A percentile compares a stretch with the other conserved stretches of the same genome.
phyloP scores from a whole-genome alignment of 2,329 filamentous ascomycete genomes.

The Monosporascus sp. region DNA sequence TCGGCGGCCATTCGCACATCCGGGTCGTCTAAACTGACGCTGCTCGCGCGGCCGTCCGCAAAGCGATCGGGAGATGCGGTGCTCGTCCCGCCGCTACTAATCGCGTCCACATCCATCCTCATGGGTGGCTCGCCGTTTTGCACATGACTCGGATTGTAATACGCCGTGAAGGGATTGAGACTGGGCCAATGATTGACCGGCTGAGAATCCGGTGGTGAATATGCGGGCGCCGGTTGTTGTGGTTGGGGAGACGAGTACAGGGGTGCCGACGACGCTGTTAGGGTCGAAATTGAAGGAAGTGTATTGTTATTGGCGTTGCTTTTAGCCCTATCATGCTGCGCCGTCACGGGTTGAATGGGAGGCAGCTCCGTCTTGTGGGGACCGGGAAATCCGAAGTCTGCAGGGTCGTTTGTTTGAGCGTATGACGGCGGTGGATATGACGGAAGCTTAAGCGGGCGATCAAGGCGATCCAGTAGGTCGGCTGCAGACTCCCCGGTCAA shows the following conservation, averaged over 20 bases:
- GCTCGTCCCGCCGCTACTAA: slow-evolving; percentile 35
- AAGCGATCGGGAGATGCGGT: slow-evolving; percentile 43
- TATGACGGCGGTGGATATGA: slow-evolving; percentile 34
- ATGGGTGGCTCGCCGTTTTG: slow-evolving; percentile 40
- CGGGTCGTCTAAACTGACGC: slow-evolving; percentile 59
- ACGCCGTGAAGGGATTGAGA: slow-evolving; percentile 44
- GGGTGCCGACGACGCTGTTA: slow-evolving; percentile 29
- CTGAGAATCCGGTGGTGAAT: slow-evolving; percentile 20
- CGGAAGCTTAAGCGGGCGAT: slow-evolving; percentile 28
- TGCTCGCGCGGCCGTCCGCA: slow-evolving; percentile 40
- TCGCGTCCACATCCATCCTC: slow-evolving; percentile 44
- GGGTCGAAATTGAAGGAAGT: slow-evolving; percentile 38
- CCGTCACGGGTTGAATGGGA: slow-evolving; percentile 33
- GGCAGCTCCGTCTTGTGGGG: slow-evolving; percentile 35
- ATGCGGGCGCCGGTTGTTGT: slow-evolving; percentile 17
- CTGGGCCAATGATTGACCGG: slow-evolving; percentile 40
- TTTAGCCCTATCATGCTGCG: slow-evolving; percentile 17
- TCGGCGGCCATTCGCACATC: slow-evolving; percentile 69
- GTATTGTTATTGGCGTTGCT: slow-evolving; percentile 21
- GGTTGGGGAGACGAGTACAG: slow-evolving; percentile 21
- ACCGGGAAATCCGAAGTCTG: slow-evolving; percentile 28
- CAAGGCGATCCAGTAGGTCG: slow-evolving; percentile 20
- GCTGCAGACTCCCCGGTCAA: slow-evolving; percentile 14
- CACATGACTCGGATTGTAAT: slow-evolving; percentile 41
- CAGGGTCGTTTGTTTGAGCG: slow-evolving; percentile 29